phyloP scores from a whole-genome alignment of 2,329 filamentous ascomycete species.

The Cladophialophora bantiana region DNA sequence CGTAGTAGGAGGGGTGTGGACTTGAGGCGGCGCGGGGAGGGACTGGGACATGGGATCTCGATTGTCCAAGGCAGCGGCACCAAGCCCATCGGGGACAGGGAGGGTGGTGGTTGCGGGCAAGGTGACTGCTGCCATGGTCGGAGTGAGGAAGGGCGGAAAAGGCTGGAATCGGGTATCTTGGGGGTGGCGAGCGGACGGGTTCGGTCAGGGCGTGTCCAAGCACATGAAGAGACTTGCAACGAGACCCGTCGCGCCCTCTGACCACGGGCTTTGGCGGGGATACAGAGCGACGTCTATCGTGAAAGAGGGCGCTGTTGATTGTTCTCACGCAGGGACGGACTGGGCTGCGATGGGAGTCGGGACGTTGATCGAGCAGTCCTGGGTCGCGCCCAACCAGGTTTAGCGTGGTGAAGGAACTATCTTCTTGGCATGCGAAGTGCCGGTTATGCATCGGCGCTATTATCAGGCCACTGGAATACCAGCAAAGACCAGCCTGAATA shows the following conservation, averaged over 20 bases:
- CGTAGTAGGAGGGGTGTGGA: constrained; percentile 41
- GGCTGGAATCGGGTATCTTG: constrained; percentile 18
- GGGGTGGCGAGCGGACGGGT: constrained; percentile 20
- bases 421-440: constrained; percentile 4
- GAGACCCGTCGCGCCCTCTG: constrained; percentile 30
- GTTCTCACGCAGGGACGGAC: constrained; percentile 19
- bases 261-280: constrained; percentile 27
- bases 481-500: not conserved
- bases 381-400: constrained; percentile 9
- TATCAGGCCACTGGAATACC: not conserved
- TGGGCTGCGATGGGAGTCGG: constrained; percentile 19
- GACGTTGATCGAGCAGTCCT: constrained; percentile 12
- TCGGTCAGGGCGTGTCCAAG: constrained; percentile 21
- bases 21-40: constrained; percentile 30
- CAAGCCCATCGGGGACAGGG: constrained; percentile 26
- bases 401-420: constrained; percentile 14
- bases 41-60: constrained; percentile 24
- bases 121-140: constrained; percentile 39
- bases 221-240: constrained; percentile 34
- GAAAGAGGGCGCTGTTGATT: not conserved
- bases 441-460: constrained; percentile 4
- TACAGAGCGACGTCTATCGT: not conserved
- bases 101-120: constrained; percentile 40
- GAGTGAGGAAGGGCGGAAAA: constrained; percentile 22
- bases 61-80: constrained; percentile 29